Conservation (phyloP, 2,329 filamentous ascomycete species). For the Rutstroemia sp. region DNA sequence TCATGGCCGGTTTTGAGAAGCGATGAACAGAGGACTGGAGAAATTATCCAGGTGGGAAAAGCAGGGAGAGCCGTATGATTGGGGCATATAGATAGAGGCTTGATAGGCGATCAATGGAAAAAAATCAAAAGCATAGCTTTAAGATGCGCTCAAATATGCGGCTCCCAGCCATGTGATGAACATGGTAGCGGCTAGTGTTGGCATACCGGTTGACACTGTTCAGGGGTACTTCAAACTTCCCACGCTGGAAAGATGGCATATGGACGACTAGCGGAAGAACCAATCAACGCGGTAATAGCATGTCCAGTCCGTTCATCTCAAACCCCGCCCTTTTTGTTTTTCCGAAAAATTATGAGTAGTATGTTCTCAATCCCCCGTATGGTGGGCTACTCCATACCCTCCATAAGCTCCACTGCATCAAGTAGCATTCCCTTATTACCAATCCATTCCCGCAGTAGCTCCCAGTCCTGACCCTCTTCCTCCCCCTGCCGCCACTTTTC, state of each 20-base stretch:
- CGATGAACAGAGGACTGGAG: slow-evolving; percentile 58
- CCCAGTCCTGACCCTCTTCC: slow-evolving; percentile 88
- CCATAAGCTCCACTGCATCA: slow-evolving; percentile 84
- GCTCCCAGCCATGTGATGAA: neutral
- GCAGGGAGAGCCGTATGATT: slow-evolving; percentile 44
- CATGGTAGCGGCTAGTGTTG: too few relatives aligned
- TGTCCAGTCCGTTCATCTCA: too few relatives aligned
- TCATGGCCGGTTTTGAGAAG: slow-evolving; percentile 63
- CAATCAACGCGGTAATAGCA: too few relatives aligned
- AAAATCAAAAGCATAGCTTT: neutral
- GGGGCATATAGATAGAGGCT: neutral
- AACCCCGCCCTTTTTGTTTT: too few relatives aligned
- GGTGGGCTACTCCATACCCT: slow-evolving; percentile 66
- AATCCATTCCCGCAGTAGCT: slow-evolving; percentile 74
- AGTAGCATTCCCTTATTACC: slow-evolving; percentile 81
- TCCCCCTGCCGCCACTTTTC: slow-evolving; percentile 74
- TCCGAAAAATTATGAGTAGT: too few relatives aligned
- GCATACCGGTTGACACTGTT: too few relatives aligned
- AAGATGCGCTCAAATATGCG: neutral
- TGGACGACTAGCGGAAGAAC: too few relatives aligned
- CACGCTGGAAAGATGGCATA: too few relatives aligned
- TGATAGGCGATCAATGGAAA: neutral
- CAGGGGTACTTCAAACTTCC: too few relatives aligned
- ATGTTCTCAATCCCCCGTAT: neutral
- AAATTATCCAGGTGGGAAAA: slow-evolving; percentile 84